Conservation (phyloP, 768 basidiomycete genomes). For the Mycena capillaripes region DNA sequence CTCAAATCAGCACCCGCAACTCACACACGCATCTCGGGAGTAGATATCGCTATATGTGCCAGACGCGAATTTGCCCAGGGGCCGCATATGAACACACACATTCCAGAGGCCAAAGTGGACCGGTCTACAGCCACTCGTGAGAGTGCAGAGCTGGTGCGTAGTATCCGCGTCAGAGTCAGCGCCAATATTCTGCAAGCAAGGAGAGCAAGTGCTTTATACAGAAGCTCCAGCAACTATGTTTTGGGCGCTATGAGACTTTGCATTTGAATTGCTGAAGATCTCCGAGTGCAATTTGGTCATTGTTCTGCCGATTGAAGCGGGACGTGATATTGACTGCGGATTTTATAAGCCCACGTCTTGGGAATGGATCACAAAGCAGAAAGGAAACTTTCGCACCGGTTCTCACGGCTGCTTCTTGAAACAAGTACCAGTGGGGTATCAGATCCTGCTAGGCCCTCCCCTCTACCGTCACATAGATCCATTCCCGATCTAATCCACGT, state of each 20-base stretch:
- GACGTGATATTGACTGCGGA: too few species aligned
- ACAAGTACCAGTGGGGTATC: not conserved
- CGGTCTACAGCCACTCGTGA: not conserved
- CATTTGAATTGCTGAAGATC: not conserved
- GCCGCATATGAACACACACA: not conserved
- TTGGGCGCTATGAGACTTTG: not conserved
- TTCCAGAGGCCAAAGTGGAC: not conserved
- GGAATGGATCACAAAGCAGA: not conserved
- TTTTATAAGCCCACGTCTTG: not conserved
- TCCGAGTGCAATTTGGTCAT: not conserved
- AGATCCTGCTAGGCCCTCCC: too few species aligned
- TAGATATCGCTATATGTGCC: not conserved
- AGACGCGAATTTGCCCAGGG: not conserved
- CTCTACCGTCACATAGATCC: too few species aligned
- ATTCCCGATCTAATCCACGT: not conserved
- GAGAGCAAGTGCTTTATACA: not conserved
- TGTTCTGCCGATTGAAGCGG: not conserved
- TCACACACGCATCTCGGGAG: not conserved
- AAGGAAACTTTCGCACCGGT: not conserved
- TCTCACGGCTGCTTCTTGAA: not conserved
- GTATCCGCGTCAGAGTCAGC: conserved; percentile 2
- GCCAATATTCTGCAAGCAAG: not conserved
- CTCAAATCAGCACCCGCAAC: not conserved
- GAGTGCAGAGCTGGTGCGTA: not conserved
- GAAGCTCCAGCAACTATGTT: conserved; percentile 3